Evolutionary conservation across 306 rosid species (phyloP).

Genomic region (Malus sieversii): DNA sequence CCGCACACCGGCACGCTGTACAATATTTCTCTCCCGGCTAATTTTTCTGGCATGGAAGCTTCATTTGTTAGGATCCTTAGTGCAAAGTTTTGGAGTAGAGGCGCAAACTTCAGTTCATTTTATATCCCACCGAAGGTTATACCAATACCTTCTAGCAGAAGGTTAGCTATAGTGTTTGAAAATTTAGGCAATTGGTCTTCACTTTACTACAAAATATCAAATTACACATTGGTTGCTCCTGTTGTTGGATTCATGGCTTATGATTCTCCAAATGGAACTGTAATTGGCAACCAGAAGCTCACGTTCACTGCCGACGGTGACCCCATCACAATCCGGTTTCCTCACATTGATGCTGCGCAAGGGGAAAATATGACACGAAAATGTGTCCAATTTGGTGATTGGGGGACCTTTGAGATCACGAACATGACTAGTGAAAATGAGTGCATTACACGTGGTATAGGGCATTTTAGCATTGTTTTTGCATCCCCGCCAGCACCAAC

Average conservation of each 20-base stretch:
- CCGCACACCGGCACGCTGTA: conserved; percentile 50
- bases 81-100: conserved; percentile 42
- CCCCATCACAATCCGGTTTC: conserved; percentile 47
- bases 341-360: background rate
- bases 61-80: conserved; percentile 44
- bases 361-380: conserved; percentile 29
- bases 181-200: conserved; percentile 82
- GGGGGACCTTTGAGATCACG: conserved; percentile 36
- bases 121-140: conserved; percentile 46
- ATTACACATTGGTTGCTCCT: conserved; percentile 61
- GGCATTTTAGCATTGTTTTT: conserved; percentile 60
- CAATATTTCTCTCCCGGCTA: conserved; percentile 53
- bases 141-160: conserved; percentile 34
- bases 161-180: conserved; percentile 54
- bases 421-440: conserved; percentile 38
- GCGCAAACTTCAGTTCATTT: conserved; percentile 39
- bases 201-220: conserved; percentile 45
- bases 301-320: conserved; percentile 22
- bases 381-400: conserved; percentile 47
- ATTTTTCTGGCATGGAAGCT: conserved; percentile 59
- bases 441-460: conserved; percentile 37
- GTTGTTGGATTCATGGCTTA: conserved; percentile 58
- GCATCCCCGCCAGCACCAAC: conserved; percentile 4
- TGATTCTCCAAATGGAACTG: conserved; percentile 32
- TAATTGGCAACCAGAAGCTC: conserved; percentile 22